phyloP scores from a whole-genome alignment of 2,329 filamentous ascomycete genomes.

The Calonectria pteridis region DNA sequence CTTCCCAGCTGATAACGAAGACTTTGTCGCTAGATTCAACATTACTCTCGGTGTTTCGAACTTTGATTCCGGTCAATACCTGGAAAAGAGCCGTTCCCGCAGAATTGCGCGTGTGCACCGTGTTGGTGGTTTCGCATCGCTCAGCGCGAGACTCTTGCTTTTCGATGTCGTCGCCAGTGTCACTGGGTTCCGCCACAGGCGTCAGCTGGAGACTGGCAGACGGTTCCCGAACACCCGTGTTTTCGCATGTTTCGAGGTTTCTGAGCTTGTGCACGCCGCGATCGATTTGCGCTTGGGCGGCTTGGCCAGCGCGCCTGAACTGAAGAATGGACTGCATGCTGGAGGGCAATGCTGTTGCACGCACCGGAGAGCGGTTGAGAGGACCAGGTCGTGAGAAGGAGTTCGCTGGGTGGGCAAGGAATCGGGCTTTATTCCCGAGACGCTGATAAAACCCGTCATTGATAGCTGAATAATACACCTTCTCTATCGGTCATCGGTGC shows the following conservation, averaged over 20 bases:
- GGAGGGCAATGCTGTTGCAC: background rate
- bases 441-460: background rate
- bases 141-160: background rate
- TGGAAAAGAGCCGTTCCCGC: slow-evolving; percentile 41
- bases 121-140: slow-evolving; percentile 11
- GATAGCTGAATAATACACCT: background rate
- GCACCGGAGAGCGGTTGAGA: background rate
- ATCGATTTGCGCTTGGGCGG: slow-evolving; percentile 38
- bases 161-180: background rate
- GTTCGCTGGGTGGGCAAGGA: background rate
- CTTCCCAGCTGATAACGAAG: slow-evolving; percentile 49
- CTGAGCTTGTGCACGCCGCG: slow-evolving; percentile 31
- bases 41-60: slow-evolving; percentile 40
- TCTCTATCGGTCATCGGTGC: background rate
- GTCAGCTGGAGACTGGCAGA: background rate
- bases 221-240: background rate
- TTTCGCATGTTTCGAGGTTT: background rate
- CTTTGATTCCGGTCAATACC: slow-evolving; percentile 47
- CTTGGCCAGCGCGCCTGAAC: slow-evolving; percentile 32
- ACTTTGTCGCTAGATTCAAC: slow-evolving; percentile 45
- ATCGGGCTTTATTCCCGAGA: background rate
- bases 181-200: background rate
- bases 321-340: slow-evolving; percentile 38
- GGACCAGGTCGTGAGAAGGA: background rate
- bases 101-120: slow-evolving; percentile 26